Evolutionary conservation across 805 yeast genomes (phyloP), one percentile per base, ranked within the genome.

Genomic region (Zygosaccharomyces kombuchaensis): DNA sequence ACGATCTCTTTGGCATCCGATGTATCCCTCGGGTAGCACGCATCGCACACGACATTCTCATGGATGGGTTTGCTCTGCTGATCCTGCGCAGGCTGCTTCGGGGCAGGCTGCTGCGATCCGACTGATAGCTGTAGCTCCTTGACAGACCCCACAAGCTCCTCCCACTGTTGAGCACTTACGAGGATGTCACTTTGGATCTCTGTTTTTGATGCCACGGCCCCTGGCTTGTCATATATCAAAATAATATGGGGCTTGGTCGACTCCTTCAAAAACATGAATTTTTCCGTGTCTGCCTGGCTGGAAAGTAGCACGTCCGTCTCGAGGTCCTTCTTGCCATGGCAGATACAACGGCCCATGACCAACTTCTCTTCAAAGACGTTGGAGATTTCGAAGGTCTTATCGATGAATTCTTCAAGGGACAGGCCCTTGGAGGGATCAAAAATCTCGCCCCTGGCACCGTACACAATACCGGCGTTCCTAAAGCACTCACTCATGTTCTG

Each of bases 11-110:
- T 48, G 12, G 44, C 46, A 4, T 36, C 42, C n/a, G 32, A 41
- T 36, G 46, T 6, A 12, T 38, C 53, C 16, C 31, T 34, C 13
- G 57, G 55, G 29, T 58, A 49, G 45, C 62, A 51, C 5, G 59
- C 69, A 36, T 66, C 69, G 36, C 62, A 58, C 10, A 50, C 30
- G 14, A 55, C 47, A 16, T 45, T 46, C 3, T 48, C 25, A 43
- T 58, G 62, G 9, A 52, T 41, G 4, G 47, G 39, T 9, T 40
- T 22, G 4, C 17, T 22, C 12, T 22, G 26, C 22, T 39, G 30
- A 13, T 30, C 25, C 13, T 32, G 44, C n/a, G n/a, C n/a, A n/a
- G n/a, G n/a, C 34, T 29, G 41, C 19, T 30, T 34, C 9, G n/a
- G 21, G 22, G 26, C 40, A 6, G 21, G 27, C 12, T 36, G 35